Evolutionary conservation across 305 asterid genomes (phyloP), one percentile per base, ranked within the genome.

Genomic region (Fraxinus sp.): DNA sequence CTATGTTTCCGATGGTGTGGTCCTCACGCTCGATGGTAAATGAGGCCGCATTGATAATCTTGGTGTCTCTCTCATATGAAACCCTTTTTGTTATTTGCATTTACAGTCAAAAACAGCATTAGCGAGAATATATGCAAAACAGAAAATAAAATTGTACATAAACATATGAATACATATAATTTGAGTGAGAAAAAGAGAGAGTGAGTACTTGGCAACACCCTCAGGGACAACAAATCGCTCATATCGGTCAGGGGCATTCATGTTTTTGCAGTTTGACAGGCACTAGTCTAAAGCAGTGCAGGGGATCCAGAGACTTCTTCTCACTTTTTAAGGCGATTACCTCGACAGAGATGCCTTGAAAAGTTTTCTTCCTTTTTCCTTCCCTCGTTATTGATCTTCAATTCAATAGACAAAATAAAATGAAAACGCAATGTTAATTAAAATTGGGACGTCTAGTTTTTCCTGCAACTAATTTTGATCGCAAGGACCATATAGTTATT

Each of bases 211-310:
- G 79, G 95, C 90, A 55, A 93, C 94, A 66, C 98, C 98, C 86
- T 95, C 98, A 4, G 98, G 98, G 20, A 94, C 97, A 66, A 92
- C 98, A 76, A 95, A 95, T 64, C 98, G 92, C 89, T 94, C 97
- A 82, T 94, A 94, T 83, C 98, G 95, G 72, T 94, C 98, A 11
- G 98, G 98, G 81, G 98, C 98, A 81, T 95, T 95, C 98, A 93
- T 95, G 35, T 52, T 78, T 66, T 66, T 66, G 7, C 7, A 66
- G 74, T 26, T 64, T 24, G n/a, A 26, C 3, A 3, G 8, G 33
- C 20, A 2, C 7, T 1, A 66, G 7, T 66, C 33, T 24, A 24
- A 66, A 9, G 35, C 33, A 66, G n/a, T 11, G 71, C 35, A 24
- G 18, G 74, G 36, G 6, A 26, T 28, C 11, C 37, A 66, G 36